A percentile compares a stretch with the other conserved stretches of the same genome.
Conservation (phyloP, 106 monocot species). For the Chionographis japonica region DNA sequence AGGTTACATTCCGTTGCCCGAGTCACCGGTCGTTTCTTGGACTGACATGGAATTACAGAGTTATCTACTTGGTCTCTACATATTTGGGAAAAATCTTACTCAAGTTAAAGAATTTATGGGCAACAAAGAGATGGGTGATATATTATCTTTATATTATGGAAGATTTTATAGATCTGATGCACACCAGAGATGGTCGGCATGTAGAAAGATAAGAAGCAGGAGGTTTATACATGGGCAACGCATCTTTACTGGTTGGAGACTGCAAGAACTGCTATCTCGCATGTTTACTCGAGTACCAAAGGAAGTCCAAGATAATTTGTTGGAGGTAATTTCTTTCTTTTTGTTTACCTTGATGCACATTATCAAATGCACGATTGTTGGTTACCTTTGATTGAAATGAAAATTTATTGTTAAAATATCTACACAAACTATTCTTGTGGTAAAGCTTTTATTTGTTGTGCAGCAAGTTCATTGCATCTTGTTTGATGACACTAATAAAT, state of each 20-base stretch:
- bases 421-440: no score
- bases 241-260: slow-evolving; percentile 84
- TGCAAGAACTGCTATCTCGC: slow-evolving; percentile 61
- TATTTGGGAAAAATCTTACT: slow-evolving; percentile 81
- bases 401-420: no score
- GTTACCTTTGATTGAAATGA: no score
- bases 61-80: slow-evolving; percentile 85
- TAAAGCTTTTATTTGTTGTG: no score
- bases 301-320: slow-evolving; percentile 38
- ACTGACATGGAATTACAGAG: slow-evolving; percentile 44
- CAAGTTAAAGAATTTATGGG: slow-evolving; percentile 56
- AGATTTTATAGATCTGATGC: slow-evolving; percentile 72
- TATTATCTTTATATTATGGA: slow-evolving; percentile 82
- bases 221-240: slow-evolving; percentile 62
- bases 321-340: slow-evolving; percentile 48
- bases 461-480: no score
- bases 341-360: neutral
- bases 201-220: slow-evolving; percentile 56
- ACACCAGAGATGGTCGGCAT: slow-evolving; percentile 69
- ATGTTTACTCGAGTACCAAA: slow-evolving; percentile 28
- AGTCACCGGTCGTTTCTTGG: slow-evolving; percentile 31
- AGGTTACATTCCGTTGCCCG: slow-evolving; percentile 35
- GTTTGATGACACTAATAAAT: no score
- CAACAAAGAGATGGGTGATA: slow-evolving; percentile 54
- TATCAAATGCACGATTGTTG: neutral